Evolutionary conservation across 208 protist species (phyloP).

Genomic region (Acanthamoeba royreba): DNA sequence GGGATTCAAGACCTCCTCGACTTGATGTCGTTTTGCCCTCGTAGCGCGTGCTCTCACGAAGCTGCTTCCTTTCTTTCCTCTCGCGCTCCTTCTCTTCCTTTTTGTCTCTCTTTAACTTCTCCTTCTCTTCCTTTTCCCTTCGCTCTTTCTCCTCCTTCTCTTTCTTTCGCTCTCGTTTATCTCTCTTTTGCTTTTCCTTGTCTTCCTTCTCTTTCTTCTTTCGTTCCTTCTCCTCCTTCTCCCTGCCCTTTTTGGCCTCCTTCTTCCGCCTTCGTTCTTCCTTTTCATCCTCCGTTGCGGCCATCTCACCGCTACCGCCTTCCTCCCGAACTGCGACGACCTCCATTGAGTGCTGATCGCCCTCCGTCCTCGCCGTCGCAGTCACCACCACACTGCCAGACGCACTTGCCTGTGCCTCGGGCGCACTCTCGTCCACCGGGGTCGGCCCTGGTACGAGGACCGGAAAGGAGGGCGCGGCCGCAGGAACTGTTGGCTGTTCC

Average conservation of each 20-base stretch:
- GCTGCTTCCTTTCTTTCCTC: background rate
- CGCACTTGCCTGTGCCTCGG: background rate
- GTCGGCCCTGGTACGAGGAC: background rate
- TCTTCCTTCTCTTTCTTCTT: background rate
- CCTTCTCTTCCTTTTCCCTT: background rate
- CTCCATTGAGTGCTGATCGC: too few relatives aligned
- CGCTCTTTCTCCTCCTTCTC: background rate
- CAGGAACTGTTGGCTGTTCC: background rate
- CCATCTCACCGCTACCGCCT: background rate
- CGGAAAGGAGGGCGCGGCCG: too few relatives aligned
- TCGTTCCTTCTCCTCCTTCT: background rate
- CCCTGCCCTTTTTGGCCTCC: background rate
- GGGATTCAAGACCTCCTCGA: background rate
- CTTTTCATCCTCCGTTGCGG: background rate
- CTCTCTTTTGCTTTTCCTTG: background rate
- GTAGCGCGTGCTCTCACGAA: background rate
- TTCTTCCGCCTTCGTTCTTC: background rate
- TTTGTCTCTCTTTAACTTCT: background rate
- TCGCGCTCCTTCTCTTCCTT: background rate
- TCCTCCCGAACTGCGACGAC: too few relatives aligned
- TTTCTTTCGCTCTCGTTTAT: background rate
- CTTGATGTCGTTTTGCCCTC: background rate
- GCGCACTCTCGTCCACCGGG: background rate
- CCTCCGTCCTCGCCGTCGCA: background rate
- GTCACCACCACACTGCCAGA: background rate